phyloP scores from a whole-genome alignment of 2,329 filamentous ascomycete species.

The Calonectria honghensis region DNA sequence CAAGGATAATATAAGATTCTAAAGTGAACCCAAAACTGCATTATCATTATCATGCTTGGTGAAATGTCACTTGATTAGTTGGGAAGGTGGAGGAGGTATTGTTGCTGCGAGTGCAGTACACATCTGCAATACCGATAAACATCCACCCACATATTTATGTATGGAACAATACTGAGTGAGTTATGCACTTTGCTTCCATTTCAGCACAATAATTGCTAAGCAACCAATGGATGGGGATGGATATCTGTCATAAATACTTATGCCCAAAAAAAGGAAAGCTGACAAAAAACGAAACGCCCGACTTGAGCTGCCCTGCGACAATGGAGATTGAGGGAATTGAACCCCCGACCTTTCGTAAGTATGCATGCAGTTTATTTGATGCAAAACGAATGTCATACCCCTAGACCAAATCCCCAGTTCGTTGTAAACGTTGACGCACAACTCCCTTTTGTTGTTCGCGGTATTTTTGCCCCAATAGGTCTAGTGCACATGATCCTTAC shows the following conservation, averaged over 20 bases:
- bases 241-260: background rate
- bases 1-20: background rate
- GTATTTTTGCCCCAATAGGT: background rate
- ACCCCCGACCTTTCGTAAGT: conserved; percentile 19
- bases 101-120: background rate
- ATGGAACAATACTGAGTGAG: background rate
- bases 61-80: background rate
- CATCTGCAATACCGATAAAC: background rate
- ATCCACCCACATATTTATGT: background rate
- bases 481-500: background rate
- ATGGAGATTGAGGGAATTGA: conserved; percentile 26
- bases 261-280: background rate
- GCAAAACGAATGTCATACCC: conserved; percentile 25
- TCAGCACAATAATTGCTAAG: background rate
- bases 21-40: background rate
- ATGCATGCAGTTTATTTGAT: conserved; percentile 4
- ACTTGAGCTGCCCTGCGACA: too few species aligned
- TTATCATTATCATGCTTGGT: background rate
- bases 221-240: background rate
- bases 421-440: background rate
- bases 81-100: background rate
- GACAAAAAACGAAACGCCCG: background rate
- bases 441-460: background rate
- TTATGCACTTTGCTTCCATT: background rate
- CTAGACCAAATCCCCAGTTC: conserved; percentile 23